phyloP scores from a whole-genome alignment of 2,329 filamentous ascomycete species.

The Arthrocladium fulminans region DNA sequence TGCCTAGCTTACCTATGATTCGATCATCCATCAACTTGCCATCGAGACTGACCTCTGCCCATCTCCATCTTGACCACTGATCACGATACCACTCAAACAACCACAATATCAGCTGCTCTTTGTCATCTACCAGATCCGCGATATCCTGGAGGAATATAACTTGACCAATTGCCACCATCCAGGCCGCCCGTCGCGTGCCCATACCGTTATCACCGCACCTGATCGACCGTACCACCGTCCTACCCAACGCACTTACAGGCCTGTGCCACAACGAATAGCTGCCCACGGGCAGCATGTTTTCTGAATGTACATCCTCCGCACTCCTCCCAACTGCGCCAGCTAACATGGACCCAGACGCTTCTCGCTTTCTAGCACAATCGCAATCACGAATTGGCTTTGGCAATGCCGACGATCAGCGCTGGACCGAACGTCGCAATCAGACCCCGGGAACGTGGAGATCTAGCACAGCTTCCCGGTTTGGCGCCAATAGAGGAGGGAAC shows the following conservation, averaged over 20 bases:
- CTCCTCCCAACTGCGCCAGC: conserved; percentile 30
- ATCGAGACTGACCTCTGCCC: background rate
- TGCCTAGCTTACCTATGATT: background rate
- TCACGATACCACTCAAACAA: background rate
- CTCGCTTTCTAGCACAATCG: conserved; percentile 90
- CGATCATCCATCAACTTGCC: too few relatives aligned
- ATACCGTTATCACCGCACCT: background rate
- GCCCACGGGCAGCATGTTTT: conserved; percentile 55
- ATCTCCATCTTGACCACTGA: background rate
- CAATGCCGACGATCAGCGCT: conserved; percentile 47
- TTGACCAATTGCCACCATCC: background rate
- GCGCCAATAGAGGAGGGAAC: conserved; percentile 50
- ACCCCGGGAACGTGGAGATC: conserved; percentile 38
- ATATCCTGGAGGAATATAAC: background rate
- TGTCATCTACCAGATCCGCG: background rate
- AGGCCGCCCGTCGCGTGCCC: background rate
- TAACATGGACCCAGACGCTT: conserved; percentile 62
- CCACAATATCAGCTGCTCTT: conserved; percentile 2
- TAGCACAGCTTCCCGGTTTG: conserved; percentile 37
- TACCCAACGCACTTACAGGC: background rate
- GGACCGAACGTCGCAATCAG: conserved; percentile 36
- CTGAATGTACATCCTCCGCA: conserved; percentile 63
- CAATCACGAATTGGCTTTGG: conserved; percentile 80
- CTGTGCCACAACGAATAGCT: conserved; percentile 10
- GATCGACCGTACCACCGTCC: conserved; percentile 3